Evolutionary conservation across 495 filamentous ascomycete species (phyloP).

Genomic region (Neurospora cerealis): DNA sequence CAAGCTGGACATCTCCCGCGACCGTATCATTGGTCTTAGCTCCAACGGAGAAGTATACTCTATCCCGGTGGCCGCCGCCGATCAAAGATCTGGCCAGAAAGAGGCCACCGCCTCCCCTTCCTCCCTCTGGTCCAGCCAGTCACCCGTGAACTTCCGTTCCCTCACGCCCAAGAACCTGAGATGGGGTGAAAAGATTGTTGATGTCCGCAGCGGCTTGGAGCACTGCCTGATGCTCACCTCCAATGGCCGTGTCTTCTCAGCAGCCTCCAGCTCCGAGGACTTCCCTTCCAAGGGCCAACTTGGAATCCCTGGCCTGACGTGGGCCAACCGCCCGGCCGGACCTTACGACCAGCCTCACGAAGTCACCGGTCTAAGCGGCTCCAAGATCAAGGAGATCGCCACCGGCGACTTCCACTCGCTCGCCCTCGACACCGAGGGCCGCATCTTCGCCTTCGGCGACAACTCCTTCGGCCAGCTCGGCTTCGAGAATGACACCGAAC

Average conservation of each 20-base stretch:
- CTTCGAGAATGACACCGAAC: slow-evolving; percentile 51
- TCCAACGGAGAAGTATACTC: slow-evolving; percentile 78
- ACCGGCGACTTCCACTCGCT: slow-evolving; percentile 83
- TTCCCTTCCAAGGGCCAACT: slow-evolving; percentile 82
- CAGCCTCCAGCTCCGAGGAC: slow-evolving; percentile 62
- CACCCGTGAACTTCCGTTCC: slow-evolving; percentile 50
- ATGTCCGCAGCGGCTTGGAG: slow-evolving; percentile 68
- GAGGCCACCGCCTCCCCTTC: slow-evolving; percentile 48
- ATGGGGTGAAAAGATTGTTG: slow-evolving; percentile 64
- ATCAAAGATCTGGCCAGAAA: slow-evolving; percentile 57
- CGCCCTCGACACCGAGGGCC: slow-evolving; percentile 60
- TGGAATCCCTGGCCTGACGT: slow-evolving; percentile 72
- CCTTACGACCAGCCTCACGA: slow-evolving; percentile 75
- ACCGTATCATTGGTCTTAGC: slow-evolving; percentile 73
- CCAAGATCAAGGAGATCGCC: slow-evolving; percentile 56
- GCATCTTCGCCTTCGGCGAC: slow-evolving; percentile 82
- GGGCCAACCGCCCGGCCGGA: slow-evolving; percentile 65
- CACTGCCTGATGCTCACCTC: slow-evolving; percentile 82
- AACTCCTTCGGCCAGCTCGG: slow-evolving; percentile 84
- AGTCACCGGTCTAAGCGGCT: slow-evolving; percentile 41
- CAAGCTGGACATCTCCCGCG: slow-evolving; percentile 61
- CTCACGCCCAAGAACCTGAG: slow-evolving; percentile 55
- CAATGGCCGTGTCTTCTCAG: slow-evolving; percentile 74
- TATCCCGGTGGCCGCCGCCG: slow-evolving; percentile 61
- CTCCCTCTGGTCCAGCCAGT: slow-evolving; percentile 61